Percentiles rank a stretch among this genome's conserved stretches.
Conservation (phyloP, 257 asterid genomes). For the Haberlea rhodopensis region DNA sequence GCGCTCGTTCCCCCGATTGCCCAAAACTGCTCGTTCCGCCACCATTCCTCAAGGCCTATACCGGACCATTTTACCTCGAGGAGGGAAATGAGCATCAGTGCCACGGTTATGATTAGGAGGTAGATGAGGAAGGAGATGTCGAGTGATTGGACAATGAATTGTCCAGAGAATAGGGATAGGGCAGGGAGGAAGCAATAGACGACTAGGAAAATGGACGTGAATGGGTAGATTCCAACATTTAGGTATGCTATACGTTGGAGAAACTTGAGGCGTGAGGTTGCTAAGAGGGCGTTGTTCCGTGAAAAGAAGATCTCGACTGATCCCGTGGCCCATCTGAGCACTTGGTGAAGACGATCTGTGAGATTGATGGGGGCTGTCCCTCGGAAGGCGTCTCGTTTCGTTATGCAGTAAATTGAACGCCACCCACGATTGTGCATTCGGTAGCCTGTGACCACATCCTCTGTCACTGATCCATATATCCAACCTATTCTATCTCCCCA, state of each 20-base stretch:
- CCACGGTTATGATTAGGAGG: slow-evolving; percentile 43
- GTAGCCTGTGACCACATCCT: slow-evolving; percentile 70
- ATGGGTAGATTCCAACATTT: slow-evolving; percentile 62
- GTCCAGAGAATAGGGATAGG: slow-evolving; percentile 56
- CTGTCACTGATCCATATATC: slow-evolving; percentile 67
- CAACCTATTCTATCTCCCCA: slow-evolving; percentile 75
- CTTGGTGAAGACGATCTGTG: slow-evolving; percentile 68
- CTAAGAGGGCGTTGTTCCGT: slow-evolving; percentile 48
- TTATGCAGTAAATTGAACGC: slow-evolving; percentile 61
- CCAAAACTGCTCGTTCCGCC: slow-evolving; percentile 73
- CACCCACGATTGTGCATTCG: slow-evolving; percentile 71
- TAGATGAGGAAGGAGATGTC: slow-evolving; percentile 43
- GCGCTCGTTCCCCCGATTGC: slow-evolving; percentile 60
- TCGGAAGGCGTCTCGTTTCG: slow-evolving; percentile 57
- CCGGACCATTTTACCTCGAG: slow-evolving; percentile 67
- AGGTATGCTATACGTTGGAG: slow-evolving; percentile 63
- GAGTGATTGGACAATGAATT: slow-evolving; percentile 46
- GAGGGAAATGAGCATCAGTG: no score
- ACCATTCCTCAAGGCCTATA: slow-evolving; percentile 56
- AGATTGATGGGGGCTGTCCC: slow-evolving; percentile 69
- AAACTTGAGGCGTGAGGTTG: slow-evolving; percentile 31
- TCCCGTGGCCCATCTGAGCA: slow-evolving; percentile 66
- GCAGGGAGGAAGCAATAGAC: slow-evolving; percentile 70
- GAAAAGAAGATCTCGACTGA: slow-evolving; percentile 70
- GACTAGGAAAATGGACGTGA: slow-evolving; percentile 54